These are phyloP conservation scores for Penicillium paradoxum DNA, from an alignment of 495 filamentous ascomycete genomes.

Conservation along the genomic window DNA sequence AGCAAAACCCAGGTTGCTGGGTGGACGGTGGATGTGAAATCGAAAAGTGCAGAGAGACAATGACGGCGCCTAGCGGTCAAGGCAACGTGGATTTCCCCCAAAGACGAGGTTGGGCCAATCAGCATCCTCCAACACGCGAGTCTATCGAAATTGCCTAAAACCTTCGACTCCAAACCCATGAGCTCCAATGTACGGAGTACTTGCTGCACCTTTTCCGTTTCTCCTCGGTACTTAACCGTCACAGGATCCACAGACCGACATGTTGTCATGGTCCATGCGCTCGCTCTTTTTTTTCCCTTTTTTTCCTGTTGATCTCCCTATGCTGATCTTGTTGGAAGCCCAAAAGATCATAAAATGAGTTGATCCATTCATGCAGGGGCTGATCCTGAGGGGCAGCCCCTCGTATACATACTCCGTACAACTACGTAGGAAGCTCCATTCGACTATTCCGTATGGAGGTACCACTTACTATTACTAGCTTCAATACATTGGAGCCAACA, in stretches of 20 bases:
- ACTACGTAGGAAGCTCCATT: neutral
- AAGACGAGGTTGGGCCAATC: conserved; percentile 12
- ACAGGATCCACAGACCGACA: conserved; percentile 4
- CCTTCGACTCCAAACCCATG: neutral
- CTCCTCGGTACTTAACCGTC: conserved; percentile 1
- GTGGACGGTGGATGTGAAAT: neutral
- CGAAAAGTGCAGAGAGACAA: neutral
- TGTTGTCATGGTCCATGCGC: conserved; percentile 6
- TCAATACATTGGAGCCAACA: neutral
- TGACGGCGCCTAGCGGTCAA: conserved; percentile 1
- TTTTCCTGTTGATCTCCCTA: neutral
- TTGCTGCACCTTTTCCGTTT: neutral
- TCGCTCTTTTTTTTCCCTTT: neutral
- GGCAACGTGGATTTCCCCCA: neutral
- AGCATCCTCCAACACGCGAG: neutral
- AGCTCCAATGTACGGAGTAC: neutral
- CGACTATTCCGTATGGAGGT: neutral
- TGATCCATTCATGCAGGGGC: conserved; percentile 17
- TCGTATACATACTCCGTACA: neutral
- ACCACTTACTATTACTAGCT: neutral
- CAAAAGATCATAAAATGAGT: neutral
- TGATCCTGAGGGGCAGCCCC: conserved; percentile 12
- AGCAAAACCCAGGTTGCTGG: conserved; percentile 5
- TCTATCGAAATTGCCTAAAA: neutral
- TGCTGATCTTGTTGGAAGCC: neutral